These are phyloP conservation scores for Ophiostoma sp. DNA, from an alignment of 2,329 filamentous ascomycete species.

Conservation along the genomic window DNA sequence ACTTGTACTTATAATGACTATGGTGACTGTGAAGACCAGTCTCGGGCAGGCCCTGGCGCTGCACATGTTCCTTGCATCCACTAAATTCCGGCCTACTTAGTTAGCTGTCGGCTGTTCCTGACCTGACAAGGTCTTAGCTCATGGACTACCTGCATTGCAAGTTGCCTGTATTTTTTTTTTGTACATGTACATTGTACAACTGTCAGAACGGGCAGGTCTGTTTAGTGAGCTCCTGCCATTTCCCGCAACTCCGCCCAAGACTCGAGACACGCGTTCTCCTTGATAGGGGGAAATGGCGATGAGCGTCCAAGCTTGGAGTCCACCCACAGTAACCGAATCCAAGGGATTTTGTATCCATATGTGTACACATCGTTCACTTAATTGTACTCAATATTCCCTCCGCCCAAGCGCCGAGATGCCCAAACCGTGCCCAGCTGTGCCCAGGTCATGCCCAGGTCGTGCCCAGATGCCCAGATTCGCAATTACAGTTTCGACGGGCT, in stretches of 20 bases:
- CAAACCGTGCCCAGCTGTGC: too few relatives aligned
- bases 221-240: background rate
- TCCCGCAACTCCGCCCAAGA: background rate
- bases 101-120: background rate
- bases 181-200: background rate
- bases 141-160: background rate
- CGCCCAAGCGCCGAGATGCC: background rate
- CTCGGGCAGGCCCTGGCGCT: background rate
- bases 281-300: slow-evolving; percentile 1
- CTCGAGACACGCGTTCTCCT: background rate
- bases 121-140: background rate
- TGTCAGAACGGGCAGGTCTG: background rate
- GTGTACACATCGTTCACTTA: too few relatives aligned
- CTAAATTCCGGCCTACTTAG: too few relatives aligned
- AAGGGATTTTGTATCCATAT: too few relatives aligned
- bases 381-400: too few relatives aligned
- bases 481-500: background rate
- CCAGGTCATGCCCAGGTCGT: background rate
- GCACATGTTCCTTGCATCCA: background rate
- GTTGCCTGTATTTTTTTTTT: background rate
- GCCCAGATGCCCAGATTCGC: background rate
- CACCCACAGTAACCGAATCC: background rate
- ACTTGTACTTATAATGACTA: too few relatives aligned
- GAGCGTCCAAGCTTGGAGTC: background rate
- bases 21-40: background rate